Conservation (phyloP, 2,329 filamentous ascomycete genomes). For the Fonsecaea nubica region DNA sequence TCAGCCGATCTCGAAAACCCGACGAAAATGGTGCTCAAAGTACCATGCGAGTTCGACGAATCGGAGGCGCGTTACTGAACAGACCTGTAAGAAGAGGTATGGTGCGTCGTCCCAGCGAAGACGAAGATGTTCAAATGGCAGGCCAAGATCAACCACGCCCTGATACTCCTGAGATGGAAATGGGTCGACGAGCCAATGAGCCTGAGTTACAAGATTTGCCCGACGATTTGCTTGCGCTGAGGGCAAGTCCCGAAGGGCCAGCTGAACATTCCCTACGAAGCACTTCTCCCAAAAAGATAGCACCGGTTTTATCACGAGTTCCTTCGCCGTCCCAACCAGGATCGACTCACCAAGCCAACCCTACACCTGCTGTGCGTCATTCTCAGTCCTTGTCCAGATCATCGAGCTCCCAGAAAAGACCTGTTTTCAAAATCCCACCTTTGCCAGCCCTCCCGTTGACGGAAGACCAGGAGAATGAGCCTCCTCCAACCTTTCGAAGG, state of each 20-base stretch:
- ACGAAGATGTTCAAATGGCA: conserved; percentile 58
- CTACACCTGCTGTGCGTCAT: conserved; percentile 50
- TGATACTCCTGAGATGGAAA: conserved; percentile 39
- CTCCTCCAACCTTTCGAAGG: conserved; percentile 71
- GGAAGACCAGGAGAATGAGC: conserved; percentile 85
- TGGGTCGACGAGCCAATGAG: conserved; percentile 43
- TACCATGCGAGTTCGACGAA: conserved; percentile 77
- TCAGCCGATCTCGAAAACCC: conserved; percentile 55
- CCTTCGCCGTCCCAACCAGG: conserved; percentile 32
- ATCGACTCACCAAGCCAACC: conserved; percentile 44
- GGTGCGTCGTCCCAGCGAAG: conserved; percentile 66
- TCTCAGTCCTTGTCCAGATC: conserved; percentile 49
- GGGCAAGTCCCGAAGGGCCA: conserved; percentile 38
- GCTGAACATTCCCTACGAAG: conserved; percentile 26
- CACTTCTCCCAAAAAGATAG: conserved; percentile 25
- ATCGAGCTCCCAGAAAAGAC: conserved; percentile 53
- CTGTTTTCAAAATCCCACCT: conserved; percentile 65
- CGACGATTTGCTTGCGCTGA: conserved; percentile 35
- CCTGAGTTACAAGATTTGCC: conserved; percentile 42
- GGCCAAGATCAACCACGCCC: conserved; percentile 38
- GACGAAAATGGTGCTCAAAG: conserved; percentile 72
- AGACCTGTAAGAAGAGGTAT: conserved; percentile 79
- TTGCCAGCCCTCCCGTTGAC: conserved; percentile 65
- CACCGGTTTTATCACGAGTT: conserved; percentile 30
- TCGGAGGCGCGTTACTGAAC: conserved; percentile 78